These are phyloP conservation scores for Candida germanica DNA, from an alignment of 805 yeast genomes.

Conservation along the genomic window DNA sequence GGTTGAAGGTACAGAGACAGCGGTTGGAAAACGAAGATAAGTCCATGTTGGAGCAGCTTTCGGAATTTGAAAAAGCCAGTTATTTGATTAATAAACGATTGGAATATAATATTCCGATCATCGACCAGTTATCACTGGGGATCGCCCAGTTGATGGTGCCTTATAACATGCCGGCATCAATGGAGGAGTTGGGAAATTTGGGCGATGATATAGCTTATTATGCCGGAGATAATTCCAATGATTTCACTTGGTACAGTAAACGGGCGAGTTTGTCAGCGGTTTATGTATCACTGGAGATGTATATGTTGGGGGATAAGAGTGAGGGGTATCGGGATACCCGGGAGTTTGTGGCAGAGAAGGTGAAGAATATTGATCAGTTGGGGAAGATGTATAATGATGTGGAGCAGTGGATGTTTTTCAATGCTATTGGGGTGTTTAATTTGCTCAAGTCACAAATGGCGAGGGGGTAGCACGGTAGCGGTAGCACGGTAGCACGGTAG, in stretches of 20 bases:
- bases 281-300: constrained; percentile 73
- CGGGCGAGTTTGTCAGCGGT: constrained; percentile 66
- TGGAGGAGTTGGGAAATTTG: constrained; percentile 68
- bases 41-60: constrained; percentile 25
- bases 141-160: constrained; percentile 66
- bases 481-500: too few species aligned
- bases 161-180: constrained; percentile 50
- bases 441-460: constrained; percentile 67
- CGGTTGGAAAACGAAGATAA: constrained; percentile 24
- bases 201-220: constrained; percentile 80
- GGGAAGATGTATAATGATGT: constrained; percentile 62
- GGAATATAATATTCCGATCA: constrained; percentile 46
- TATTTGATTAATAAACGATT: constrained; percentile 50
- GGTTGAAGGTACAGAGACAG: constrained; percentile 44
- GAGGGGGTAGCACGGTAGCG: constrained; percentile 57
- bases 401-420: constrained; percentile 78
- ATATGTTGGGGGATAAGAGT: constrained; percentile 74
- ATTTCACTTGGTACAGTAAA: constrained; percentile 91
- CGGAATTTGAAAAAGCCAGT: constrained; percentile 43
- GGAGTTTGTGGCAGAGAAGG: constrained; percentile 59
- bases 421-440: constrained; percentile 61
- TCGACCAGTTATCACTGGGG: constrained; percentile 44
- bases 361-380: constrained; percentile 48
- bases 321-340: constrained; percentile 52
- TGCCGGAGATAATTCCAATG: constrained; percentile 76